Percentiles rank a stretch among this genome's conserved stretches.
Conservation (phyloP, 768 basidiomycete species). For the Pisolithus marmoratus region DNA sequence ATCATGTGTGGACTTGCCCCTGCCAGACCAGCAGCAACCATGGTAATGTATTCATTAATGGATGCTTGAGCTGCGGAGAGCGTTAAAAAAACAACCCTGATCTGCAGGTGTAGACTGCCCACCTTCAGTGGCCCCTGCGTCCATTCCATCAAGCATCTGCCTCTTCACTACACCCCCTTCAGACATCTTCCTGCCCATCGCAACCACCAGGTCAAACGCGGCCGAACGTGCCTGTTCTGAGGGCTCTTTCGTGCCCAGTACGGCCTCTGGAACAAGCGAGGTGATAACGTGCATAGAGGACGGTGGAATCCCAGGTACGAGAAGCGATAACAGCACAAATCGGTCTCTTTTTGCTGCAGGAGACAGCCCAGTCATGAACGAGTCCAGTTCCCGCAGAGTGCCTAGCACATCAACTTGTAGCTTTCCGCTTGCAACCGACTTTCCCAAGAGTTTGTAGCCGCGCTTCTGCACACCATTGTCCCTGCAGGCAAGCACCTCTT, state of each 20-base stretch:
- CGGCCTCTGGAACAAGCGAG: conserved; percentile 86
- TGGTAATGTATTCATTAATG: conserved; percentile 91
- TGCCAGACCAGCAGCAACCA: conserved; percentile 92
- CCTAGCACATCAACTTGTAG: conserved; percentile 48
- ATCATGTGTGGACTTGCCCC: conserved; percentile 97
- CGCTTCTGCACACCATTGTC: conserved; percentile 95
- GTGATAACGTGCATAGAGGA: conserved; percentile 79
- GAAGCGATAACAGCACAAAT: conserved; percentile 61
- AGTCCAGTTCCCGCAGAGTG: conserved; percentile 62
- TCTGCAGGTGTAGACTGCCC: conserved; percentile 6
- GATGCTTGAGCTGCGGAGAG: conserved; percentile 51
- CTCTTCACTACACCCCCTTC: conserved; percentile 79
- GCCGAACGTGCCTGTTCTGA: conserved; percentile 87
- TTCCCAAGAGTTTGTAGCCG: conserved; percentile 82
- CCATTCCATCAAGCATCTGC: conserved; percentile 76
- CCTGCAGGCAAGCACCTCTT: conserved; percentile 62
- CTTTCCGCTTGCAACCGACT: conserved; percentile 62
- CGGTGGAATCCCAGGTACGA: conserved; percentile 65
- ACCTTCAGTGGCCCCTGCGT: conserved; percentile 49
- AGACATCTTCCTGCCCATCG: conserved; percentile 91
- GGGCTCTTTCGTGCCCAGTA: conserved; percentile 94
- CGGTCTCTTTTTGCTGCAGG: conserved; percentile 95
- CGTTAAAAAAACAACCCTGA: conserved; percentile 9
- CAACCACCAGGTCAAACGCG: conserved; percentile 85
- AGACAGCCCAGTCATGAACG: conserved; percentile 55